Evolutionary conservation across 2,329 filamentous ascomycete species (phyloP).

Genomic region (Lachnellula occidentalis): DNA sequence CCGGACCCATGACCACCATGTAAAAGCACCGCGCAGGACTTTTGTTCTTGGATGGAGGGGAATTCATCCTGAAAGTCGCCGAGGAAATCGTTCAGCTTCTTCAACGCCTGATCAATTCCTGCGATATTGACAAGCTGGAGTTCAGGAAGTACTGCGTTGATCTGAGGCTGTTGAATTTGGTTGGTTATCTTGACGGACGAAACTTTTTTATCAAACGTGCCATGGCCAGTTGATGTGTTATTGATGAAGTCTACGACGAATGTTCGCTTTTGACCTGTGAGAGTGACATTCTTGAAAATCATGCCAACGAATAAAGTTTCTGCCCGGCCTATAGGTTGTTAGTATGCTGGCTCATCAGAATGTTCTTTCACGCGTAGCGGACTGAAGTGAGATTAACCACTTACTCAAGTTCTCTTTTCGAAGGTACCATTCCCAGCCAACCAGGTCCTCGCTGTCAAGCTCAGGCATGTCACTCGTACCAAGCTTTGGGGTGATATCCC

Average conservation of each 20-base stretch:
- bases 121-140: slow-evolving; percentile 51
- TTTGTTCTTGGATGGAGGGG: slow-evolving; percentile 19
- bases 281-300: slow-evolving; percentile 58
- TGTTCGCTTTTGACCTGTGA: slow-evolving; percentile 50
- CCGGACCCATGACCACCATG: slow-evolving; percentile 82
- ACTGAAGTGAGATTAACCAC: slow-evolving; percentile 2
- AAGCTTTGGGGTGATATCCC: slow-evolving; percentile 45
- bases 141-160: slow-evolving; percentile 1
- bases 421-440: slow-evolving; percentile 42
- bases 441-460: slow-evolving; percentile 33
- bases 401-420: slow-evolving; percentile 38
- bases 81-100: slow-evolving; percentile 62
- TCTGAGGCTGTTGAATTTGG: slow-evolving; percentile 3
- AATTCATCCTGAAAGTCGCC: slow-evolving; percentile 44
- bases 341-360: slow-evolving; percentile 6
- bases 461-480: slow-evolving; percentile 24
- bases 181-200: slow-evolving; percentile 26
- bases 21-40: slow-evolving; percentile 42
- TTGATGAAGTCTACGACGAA: slow-evolving; percentile 57
- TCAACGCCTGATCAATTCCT: slow-evolving; percentile 60
- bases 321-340: slow-evolving; percentile 44
- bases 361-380: background rate
- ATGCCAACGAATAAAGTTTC: slow-evolving; percentile 68
- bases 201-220: slow-evolving; percentile 16
- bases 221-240: slow-evolving; percentile 38